Evolutionary conservation across 345 rosid genomes (phyloP).

Genomic region (Carallia pectinifolia): DNA sequence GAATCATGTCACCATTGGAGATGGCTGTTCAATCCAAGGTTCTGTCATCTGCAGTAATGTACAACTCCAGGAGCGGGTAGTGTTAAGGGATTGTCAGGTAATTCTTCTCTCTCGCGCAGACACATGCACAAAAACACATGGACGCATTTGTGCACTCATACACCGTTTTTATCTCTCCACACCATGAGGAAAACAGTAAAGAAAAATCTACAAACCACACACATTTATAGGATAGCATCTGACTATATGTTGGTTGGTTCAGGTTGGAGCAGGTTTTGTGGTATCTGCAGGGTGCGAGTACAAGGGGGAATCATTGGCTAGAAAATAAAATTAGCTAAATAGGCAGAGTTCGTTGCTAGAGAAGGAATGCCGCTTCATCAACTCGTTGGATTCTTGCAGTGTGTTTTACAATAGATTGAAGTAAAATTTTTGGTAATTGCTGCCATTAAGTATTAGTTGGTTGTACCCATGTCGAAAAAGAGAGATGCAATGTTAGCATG

Average conservation of each 20-base stretch:
- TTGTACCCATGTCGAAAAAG: conserved; percentile 12
- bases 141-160: background rate
- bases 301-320: conserved; percentile 81
- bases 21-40: conserved; percentile 89
- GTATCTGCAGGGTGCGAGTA: conserved; percentile 66
- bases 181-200: no score
- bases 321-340: conserved; percentile 50
- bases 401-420: background rate
- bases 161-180: background rate
- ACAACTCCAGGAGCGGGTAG: conserved; percentile 85
- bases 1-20: conserved; percentile 86
- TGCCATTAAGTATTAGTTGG: background rate
- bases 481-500: background rate
- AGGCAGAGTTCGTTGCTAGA: background rate
- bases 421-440: conserved; percentile 5
- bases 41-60: conserved; percentile 90
- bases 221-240: background rate
- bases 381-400: background rate
- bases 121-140: no score
- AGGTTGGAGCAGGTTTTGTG: conserved; percentile 88
- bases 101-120: background rate
- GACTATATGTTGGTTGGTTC: background rate
- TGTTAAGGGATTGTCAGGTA: conserved; percentile 89
- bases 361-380: background rate
- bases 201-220: no score